phyloP scores from a whole-genome alignment of 2,329 filamentous ascomycete species.

The Penicillium palitans region DNA sequence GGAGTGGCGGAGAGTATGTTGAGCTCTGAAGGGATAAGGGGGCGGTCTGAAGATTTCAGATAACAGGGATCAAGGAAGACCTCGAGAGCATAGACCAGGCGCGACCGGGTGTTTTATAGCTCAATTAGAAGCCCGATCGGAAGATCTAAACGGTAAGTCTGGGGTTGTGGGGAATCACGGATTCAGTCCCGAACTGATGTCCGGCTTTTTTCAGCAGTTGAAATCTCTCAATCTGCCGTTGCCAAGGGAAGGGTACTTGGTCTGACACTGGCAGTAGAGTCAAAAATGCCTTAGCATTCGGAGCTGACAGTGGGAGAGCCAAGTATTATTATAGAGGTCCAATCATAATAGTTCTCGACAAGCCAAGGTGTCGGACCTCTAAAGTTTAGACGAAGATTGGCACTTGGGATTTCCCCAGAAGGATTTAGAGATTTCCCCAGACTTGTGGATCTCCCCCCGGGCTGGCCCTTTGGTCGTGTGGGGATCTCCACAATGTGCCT shows the following conservation, averaged over 20 bases:
- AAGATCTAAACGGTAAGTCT: neutral
- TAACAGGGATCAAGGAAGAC: neutral
- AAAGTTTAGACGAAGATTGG: neutral
- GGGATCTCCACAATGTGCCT: neutral
- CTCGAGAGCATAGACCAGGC: neutral
- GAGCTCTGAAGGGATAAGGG: neutral
- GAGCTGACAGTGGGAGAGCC: neutral
- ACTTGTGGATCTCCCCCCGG: conserved; percentile 8
- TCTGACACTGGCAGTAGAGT: neutral
- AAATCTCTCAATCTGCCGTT: conserved; percentile 9
- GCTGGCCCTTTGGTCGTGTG: neutral
- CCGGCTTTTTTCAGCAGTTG: neutral
- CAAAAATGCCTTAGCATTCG: neutral
- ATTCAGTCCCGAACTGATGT: neutral
- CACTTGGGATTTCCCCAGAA: conserved; percentile 3
- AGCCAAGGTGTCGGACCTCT: neutral
- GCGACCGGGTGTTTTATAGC: conserved; percentile 6
- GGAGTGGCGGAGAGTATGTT: neutral
- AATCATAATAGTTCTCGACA: neutral
- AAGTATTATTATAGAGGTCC: neutral
- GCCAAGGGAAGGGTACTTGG: conserved; percentile 7
- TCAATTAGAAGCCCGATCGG: neutral
- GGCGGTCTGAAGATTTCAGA: neutral
- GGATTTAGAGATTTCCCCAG: conserved; percentile 9
- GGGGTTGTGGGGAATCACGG: conserved; percentile 10